Base-by-base conservation (phyloP, 306 rosid genomes). In the Crotalaria pallida region DNA sequence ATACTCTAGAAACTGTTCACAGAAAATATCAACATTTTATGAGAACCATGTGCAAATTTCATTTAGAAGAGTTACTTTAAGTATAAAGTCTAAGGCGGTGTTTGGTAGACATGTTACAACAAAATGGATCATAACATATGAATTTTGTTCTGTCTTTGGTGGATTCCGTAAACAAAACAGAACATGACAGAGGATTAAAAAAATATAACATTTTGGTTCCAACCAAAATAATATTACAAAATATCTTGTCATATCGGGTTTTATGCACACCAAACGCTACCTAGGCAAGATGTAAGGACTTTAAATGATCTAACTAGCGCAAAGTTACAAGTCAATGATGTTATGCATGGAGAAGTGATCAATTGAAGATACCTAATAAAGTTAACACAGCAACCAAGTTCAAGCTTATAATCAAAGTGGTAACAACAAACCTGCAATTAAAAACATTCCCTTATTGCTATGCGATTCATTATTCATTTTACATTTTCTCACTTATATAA, bases 311-410 rank as follows among this genome's bases (percentile, higher is more conserved):
- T n/a, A n/a, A 61, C 13, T 5, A 26, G 10, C 57, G 7, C 4
- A 9, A 41, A 13, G 29, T 15, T 27, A 36, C 29, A 67, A 31
- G 51, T 2, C 71, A 64, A 55, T 69, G 31, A 43, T 77, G 33
- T 59, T 15, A 24, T 13, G 41, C 38, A 75, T 24, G 18, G 55
- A 33, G 21, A 55, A 18, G 44, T 22, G 27, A 45, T 19, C 45
- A 53, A 71, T 16, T 29, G 6, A 16, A 58, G 29, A 5, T 71
- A 92, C 97, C 96, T 76, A 88, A 64, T 7, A 89, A 67, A 73
- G 88, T 88, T 64, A 72, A 81, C 57, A 84, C 85, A 41, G 87
- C 89, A 74, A 78, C 80, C 78, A 85, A 79, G 83, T 77, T 89
- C 69, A 87, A 79, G 60, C 83, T 72, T 34, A 89, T 73, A 29